phyloP scores from a whole-genome alignment of 2,329 filamentous ascomycete genomes.

The Calonectria honghensis region DNA sequence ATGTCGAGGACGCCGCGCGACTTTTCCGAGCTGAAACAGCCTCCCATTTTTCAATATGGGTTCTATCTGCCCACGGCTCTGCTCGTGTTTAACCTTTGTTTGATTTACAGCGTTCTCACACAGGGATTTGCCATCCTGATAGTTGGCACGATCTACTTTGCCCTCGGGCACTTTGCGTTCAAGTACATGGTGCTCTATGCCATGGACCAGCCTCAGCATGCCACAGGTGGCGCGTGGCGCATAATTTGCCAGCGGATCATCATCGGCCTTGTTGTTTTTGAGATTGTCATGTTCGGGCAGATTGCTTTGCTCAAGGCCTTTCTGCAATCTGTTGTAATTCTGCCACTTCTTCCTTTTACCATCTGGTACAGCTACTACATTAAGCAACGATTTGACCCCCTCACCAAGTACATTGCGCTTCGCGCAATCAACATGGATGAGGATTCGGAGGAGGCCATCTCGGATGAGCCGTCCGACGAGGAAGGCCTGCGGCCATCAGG shows the following conservation, averaged over 20 bases:
- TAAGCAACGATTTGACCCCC: slow-evolving; percentile 85
- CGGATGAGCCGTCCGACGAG: slow-evolving; percentile 62
- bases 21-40: slow-evolving; percentile 86
- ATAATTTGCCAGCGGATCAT: slow-evolving; percentile 97
- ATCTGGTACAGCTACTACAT: slow-evolving; percentile 94
- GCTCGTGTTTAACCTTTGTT: slow-evolving; percentile 94
- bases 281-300: slow-evolving; percentile 92
- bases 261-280: slow-evolving; percentile 90
- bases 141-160: slow-evolving; percentile 88
- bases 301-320: slow-evolving; percentile 85
- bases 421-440: slow-evolving; percentile 83
- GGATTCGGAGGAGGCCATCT: slow-evolving; percentile 61
- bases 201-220: slow-evolving; percentile 97
- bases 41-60: slow-evolving; percentile 94
- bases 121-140: slow-evolving; percentile 87
- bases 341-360: slow-evolving; percentile 86
- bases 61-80: slow-evolving; percentile 96
- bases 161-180: slow-evolving; percentile 90
- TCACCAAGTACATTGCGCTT: slow-evolving; percentile 94
- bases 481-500: slow-evolving; percentile 62
- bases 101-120: slow-evolving; percentile 93
- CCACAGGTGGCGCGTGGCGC: slow-evolving; percentile 94
- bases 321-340: slow-evolving; percentile 81
- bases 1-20: slow-evolving; percentile 92
- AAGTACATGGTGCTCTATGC: slow-evolving; percentile 98